Percentiles rank a stretch among this genome's conserved stretches.
phyloP scores from a whole-genome alignment of 1,284 basidiomycete species.

The Leccinum solheimii region DNA sequence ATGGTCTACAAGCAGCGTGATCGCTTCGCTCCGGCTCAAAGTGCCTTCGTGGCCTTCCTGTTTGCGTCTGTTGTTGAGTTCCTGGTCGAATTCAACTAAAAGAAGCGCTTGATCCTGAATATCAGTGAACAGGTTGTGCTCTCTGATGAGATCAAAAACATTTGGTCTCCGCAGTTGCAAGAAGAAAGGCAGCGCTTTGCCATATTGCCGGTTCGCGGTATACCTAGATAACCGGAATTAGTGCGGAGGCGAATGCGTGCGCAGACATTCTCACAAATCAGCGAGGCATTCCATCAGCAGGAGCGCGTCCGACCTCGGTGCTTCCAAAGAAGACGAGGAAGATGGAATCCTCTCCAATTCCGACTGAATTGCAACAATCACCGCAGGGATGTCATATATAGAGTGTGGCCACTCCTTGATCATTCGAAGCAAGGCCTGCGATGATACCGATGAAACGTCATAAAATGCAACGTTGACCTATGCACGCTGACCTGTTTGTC shows the following conservation, averaged over 20 bases:
- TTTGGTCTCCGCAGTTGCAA: slow-evolving; percentile 83
- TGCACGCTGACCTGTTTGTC: slow-evolving; percentile 64
- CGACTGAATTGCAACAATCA: slow-evolving; percentile 85
- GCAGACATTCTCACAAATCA: slow-evolving; percentile 64
- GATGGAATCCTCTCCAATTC: slow-evolving; percentile 71
- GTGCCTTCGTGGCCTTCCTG: slow-evolving; percentile 41
- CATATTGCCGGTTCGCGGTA: slow-evolving; percentile 85
- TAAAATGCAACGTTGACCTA: neutral
- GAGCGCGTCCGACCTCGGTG: slow-evolving; percentile 41
- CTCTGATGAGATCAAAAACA: slow-evolving; percentile 93
- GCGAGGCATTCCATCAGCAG: slow-evolving; percentile 90
- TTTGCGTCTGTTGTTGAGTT: slow-evolving; percentile 67
- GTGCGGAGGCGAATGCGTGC: neutral
- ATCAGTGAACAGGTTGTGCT: slow-evolving; percentile 93
- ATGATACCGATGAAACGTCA: slow-evolving; percentile 6
- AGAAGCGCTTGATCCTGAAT: slow-evolving; percentile 92
- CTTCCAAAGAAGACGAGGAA: slow-evolving; percentile 44
- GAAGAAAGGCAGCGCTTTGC: slow-evolving; percentile 90
- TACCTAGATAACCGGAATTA: slow-evolving; percentile 40
- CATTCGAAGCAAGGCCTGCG: slow-evolving; percentile 71
- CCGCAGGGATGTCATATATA: slow-evolving; percentile 86
- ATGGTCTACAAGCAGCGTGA: slow-evolving; percentile 89
- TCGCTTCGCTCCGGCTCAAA: slow-evolving; percentile 63
- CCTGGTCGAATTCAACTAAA: slow-evolving; percentile 93
- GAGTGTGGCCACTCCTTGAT: slow-evolving; percentile 88